These are phyloP conservation scores for Amoebophrya sp. DNA, from an alignment of 169 alveolate genomes.

Conservation along the genomic window DNA sequence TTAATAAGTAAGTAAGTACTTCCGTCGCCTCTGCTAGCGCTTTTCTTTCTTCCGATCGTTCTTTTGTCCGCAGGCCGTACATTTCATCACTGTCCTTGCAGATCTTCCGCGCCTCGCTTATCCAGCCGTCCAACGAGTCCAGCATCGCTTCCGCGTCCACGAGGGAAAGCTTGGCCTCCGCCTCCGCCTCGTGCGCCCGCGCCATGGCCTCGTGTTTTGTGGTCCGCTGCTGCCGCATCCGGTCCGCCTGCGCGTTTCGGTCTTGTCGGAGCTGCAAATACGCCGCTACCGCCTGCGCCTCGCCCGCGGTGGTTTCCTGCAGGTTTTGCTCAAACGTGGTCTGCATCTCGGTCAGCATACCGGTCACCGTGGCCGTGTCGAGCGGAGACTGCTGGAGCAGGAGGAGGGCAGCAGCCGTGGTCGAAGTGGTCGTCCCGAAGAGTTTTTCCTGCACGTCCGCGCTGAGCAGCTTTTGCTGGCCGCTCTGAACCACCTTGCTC, in stretches of 20 bases:
- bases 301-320: neutral
- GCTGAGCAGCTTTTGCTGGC: neutral
- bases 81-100: neutral
- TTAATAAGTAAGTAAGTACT: too few relatives aligned
- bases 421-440: neutral
- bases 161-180: neutral
- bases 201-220: neutral
- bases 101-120: neutral
- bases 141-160: neutral
- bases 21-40: neutral
- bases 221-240: neutral
- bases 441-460: neutral
- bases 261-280: neutral
- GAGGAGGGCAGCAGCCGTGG: neutral
- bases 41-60: neutral
- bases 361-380: neutral
- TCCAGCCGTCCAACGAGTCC: neutral
- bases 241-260: neutral
- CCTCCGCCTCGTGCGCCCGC: neutral
- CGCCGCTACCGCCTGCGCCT: neutral
- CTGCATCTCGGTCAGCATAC: neutral
- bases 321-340: neutral
- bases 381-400: neutral
- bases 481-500: neutral
- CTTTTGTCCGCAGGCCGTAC: neutral